Base-by-base conservation (phyloP, 257 asterid species). In the Salvia rosmarinus region DNA sequence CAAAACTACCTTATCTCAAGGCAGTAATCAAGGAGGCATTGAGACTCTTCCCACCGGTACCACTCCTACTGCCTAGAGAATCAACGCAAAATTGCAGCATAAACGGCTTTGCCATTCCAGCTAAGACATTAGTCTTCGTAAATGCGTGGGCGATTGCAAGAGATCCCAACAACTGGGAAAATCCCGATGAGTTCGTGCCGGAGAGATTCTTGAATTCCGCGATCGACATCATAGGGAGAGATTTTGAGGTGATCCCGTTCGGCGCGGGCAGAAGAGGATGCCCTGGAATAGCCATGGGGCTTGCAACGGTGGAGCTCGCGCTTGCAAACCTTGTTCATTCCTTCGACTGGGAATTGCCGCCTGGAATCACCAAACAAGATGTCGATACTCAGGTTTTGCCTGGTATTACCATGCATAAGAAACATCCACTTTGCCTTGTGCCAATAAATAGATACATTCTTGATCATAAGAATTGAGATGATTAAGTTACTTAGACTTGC, bases 131-230 rank as follows among this genome's bases (percentile, higher is more conserved):
- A 13, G 88, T 81, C 3, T 67, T 54, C 40, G 11, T 85, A 28
- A 85, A 85, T 57, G 85, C 82, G 4, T 83, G 88, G 87, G 90
- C 84, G 5, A 79, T 85, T 23, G 86, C 84, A 25, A 77, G 90
- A 52, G 90, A 85, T 28, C 82, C 87, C 1, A 25, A 62, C 17
- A 21, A 54, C 3, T 85, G 88, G 88, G 71, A 83, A 32, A 55
- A 17, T 13, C 85, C 86, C 0, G 28, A 78, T 0, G 80, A 78
- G n/a, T 85, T 82, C 23, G 9, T 25, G 16, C 87, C 90, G 0
- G 87, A 85, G 44, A 80, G 87, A 42, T 85, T 82, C 79, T 59
- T 85, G 67, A 47, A 74, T 13, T 63, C 35, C 1, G 16, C 2
- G 6, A 49, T 81, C 2, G 90, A 82, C 16, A 4, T 78, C 0